A percentile compares a stretch with the other conserved stretches of the same genome.
Conservation (phyloP, 2,329 filamentous ascomycete genomes). For the Clathrospora elynae region DNA sequence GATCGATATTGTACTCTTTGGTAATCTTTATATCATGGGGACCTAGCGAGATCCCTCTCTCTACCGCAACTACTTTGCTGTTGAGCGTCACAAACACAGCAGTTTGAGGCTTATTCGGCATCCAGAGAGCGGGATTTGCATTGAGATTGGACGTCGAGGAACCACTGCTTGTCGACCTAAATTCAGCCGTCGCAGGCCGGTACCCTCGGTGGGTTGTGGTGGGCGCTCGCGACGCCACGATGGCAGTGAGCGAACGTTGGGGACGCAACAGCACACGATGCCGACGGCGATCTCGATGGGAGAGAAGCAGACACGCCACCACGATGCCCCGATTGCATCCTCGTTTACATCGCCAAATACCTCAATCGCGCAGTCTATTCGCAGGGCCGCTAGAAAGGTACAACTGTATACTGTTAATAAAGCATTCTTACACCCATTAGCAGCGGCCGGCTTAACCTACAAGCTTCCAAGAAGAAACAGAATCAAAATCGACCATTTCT, state of each 20-base stretch:
- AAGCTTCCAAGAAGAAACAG: slow-evolving; percentile 25
- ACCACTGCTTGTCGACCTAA: slow-evolving; percentile 20
- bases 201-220: slow-evolving; percentile 11
- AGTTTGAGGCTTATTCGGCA: slow-evolving; percentile 17
- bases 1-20: slow-evolving; percentile 28
- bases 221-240: slow-evolving; percentile 17
- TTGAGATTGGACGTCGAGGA: slow-evolving; percentile 26
- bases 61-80: slow-evolving; percentile 15
- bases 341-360: slow-evolving; percentile 21
- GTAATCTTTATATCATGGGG: slow-evolving; percentile 27
- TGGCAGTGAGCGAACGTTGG: slow-evolving; percentile 17
- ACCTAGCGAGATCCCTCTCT: slow-evolving; percentile 15
- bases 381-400: slow-evolving; percentile 23
- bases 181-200: slow-evolving; percentile 25
- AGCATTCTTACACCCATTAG: background rate
- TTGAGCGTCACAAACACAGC: slow-evolving; percentile 27
- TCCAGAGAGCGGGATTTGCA: slow-evolving; percentile 21
- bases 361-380: slow-evolving; percentile 26
- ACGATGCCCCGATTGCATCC: slow-evolving; percentile 25
- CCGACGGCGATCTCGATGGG: slow-evolving; percentile 29
- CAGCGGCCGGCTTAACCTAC: slow-evolving; percentile 10
- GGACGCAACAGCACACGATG: slow-evolving; percentile 28
- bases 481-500: slow-evolving; percentile 15
- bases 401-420: slow-evolving; percentile 19
- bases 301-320: slow-evolving; percentile 28